phyloP scores from a whole-genome alignment of 2,329 filamentous ascomycete genomes.

The Microcera coccophila region DNA sequence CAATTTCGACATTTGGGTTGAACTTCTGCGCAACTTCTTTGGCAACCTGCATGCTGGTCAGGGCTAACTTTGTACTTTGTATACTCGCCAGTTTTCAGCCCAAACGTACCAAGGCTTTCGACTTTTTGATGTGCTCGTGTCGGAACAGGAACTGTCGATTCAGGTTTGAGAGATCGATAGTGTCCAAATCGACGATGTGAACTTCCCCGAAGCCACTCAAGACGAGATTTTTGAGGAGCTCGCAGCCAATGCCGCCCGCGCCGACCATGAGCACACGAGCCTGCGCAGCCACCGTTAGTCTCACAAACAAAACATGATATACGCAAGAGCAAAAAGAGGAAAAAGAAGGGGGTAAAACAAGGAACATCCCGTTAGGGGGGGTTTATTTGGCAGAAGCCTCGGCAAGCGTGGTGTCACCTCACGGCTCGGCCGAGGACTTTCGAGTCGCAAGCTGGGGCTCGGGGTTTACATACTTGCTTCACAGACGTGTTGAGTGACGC shows the following conservation, averaged over 20 bases:
- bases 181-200: slow-evolving; percentile 94
- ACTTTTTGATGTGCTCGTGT: slow-evolving; percentile 95
- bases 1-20: slow-evolving; percentile 81
- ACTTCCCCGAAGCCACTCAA: slow-evolving; percentile 89
- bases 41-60: slow-evolving; percentile 61
- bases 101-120: slow-evolving; percentile 76
- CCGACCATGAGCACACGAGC: slow-evolving; percentile 89
- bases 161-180: slow-evolving; percentile 94
- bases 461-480: slow-evolving; percentile 56
- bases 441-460: slow-evolving; percentile 5
- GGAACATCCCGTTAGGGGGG: too few species aligned
- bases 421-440: slow-evolving; percentile 8
- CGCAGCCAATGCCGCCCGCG: slow-evolving; percentile 94
- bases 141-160: slow-evolving; percentile 97
- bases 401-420: slow-evolving; percentile 2
- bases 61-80: slow-evolving; percentile 7
- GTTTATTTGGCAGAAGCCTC: too few species aligned
- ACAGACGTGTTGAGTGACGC: slow-evolving; percentile 58
- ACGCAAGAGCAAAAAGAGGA: too few species aligned
- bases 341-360: too few species aligned
- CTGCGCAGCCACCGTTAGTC: slow-evolving; percentile 43
- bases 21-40: slow-evolving; percentile 88
- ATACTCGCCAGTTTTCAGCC: slow-evolving; percentile 3
- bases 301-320: background rate
- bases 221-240: slow-evolving; percentile 93